phyloP scores from a whole-genome alignment of 192 early-diverging fungal genomes.

The Coemansia asiatica region DNA sequence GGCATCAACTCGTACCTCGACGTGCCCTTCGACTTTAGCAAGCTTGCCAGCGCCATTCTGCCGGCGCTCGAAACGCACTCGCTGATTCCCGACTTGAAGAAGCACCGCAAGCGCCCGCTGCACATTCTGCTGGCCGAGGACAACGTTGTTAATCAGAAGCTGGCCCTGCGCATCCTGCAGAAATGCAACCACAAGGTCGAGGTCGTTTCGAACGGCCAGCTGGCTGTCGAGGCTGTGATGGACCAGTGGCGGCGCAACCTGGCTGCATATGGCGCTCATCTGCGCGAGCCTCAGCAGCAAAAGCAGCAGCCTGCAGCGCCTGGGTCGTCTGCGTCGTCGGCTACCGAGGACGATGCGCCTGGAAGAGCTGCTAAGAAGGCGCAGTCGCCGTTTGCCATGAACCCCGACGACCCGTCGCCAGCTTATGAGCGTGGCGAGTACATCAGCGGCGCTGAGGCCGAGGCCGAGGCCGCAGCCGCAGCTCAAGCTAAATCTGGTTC shows the following conservation, averaged over 20 bases:
- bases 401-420: conserved; percentile 28
- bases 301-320: no score
- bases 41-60: conserved; percentile 67
- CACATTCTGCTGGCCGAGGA: conserved; percentile 83
- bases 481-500: no score
- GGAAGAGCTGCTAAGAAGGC: not conserved
- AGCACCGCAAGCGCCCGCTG: conserved; percentile 61
- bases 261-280: conserved; percentile 31
- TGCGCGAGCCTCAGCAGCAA: not conserved
- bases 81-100: conserved; percentile 61
- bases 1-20: conserved; percentile 73
- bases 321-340: conserved; percentile 1
- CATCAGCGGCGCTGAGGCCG: not conserved
- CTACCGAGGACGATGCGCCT: conserved; percentile 16
- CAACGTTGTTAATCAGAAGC: conserved; percentile 84
- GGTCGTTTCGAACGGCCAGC: conserved; percentile 76
- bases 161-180: conserved; percentile 72
- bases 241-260: conserved; percentile 50
- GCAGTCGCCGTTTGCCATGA: conserved; percentile 28
- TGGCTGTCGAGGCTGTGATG: conserved; percentile 74
- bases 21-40: conserved; percentile 60
- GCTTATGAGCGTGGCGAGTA: conserved; percentile 12
- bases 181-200: conserved; percentile 75
- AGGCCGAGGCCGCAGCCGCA: no score
- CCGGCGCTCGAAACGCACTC: conserved; percentile 72